A percentile compares a stretch with the other conserved stretches of the same genome.
These are phyloP conservation scores for Ophiostoma sp. DNA, from an alignment of 2,329 filamentous ascomycete species.

Conservation along the genomic window DNA sequence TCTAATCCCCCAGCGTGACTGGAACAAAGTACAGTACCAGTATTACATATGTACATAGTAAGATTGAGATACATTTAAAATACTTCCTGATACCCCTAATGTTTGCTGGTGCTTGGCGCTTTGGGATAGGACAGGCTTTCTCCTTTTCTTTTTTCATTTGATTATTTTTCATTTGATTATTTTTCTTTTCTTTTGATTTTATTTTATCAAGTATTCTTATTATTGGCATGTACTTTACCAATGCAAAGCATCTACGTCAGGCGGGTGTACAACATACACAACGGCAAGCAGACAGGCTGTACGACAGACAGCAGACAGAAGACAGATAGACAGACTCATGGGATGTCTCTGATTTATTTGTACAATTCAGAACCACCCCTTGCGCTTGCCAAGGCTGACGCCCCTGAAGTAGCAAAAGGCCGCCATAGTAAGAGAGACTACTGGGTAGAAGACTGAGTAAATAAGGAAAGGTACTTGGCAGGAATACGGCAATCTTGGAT, in stretches of 20 bases:
- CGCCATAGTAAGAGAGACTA: neutral
- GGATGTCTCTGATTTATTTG: neutral
- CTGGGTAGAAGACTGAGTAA: neutral
- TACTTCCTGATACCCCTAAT: neutral
- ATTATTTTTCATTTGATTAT: too few species aligned
- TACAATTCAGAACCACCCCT: neutral
- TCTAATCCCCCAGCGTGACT: neutral
- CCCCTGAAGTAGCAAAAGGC: neutral
- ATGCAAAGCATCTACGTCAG: neutral
- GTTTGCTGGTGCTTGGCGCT: constrained; percentile 1
- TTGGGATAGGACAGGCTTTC: neutral
- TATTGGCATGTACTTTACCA: neutral
- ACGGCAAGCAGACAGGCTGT: neutral
- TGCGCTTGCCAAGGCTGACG: constrained; percentile 2
- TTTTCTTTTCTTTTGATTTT: too few species aligned
- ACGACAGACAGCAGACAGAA: neutral
- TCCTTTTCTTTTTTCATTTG: too few species aligned
- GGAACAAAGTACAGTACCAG: too few species aligned
- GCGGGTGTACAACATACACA: neutral
- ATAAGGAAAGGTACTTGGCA: neutral
- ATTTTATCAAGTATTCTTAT: too few species aligned
- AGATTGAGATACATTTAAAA: neutral
- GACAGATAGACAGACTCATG: neutral
- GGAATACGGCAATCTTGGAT: too few species aligned
- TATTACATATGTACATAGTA: too few species aligned